Base-by-base conservation (phyloP, 306 rosid genomes). In the Psophocarpus tetragonolobus region DNA sequence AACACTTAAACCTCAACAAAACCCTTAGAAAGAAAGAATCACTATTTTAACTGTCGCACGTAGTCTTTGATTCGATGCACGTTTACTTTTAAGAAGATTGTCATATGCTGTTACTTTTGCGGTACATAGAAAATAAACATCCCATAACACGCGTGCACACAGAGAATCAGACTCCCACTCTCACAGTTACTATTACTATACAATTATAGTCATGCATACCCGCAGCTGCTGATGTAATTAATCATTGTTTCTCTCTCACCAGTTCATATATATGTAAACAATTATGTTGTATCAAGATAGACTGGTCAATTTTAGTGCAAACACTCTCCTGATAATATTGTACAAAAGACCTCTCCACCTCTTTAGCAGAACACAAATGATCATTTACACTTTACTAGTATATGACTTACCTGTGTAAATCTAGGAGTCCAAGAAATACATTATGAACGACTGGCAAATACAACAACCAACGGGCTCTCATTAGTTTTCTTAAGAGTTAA, bases 401-500 rank as follows among this genome's bases (percentile, higher is more conserved):
- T 4, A 53, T 63, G 60, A 38, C 38, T 61, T 35, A 9, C 9
- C 33, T 26, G 36, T 54, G 72, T 71, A 72, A 71, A 57, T 64
- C n/a, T 71, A 35, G 12, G 74, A 81, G 68, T 44, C 33, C 48
- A 71, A 44, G 57, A 45, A 71, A 44, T 30, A 72, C 64, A 66
- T 71, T 56, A 64, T 63, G 75, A 71, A 42, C 47, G 44, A 51
- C 42, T 15, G 18, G 45, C 47, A 36, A 33, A 17, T 35, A 62
- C n/a, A 44, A 33, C 26, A 62, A 33, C 11, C 44, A 62, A 62
- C 4, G 6, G 66, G 66, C n/a, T n/a, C n/a, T n/a, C n/a, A 56
- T 57, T 60, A n/a, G 66, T 27, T 27, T 60, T 15, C 23, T 60
- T 0, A 15, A 30, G 67, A 58, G 20, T 15, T n/a, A n/a, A n/a